Evolutionary conservation across 2,329 filamentous ascomycete genomes (phyloP), one percentile per base, ranked within the genome.

Genomic region (Aspergillus pseudoglaucus): DNA sequence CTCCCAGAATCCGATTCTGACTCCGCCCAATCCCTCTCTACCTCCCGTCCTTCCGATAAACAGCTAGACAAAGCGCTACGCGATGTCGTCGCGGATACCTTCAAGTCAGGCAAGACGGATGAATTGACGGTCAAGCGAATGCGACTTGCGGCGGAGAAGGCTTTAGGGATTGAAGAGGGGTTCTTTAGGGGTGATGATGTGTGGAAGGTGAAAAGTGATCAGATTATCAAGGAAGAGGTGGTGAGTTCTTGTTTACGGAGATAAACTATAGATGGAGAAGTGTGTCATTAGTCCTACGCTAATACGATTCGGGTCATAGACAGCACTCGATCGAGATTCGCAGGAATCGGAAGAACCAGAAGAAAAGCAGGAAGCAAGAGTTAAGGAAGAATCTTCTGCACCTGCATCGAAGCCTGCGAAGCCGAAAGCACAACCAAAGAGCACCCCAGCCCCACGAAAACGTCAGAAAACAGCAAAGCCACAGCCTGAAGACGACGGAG

Each of bases 51-150:
- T 14, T 65, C 70, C 4, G 63, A 71, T 42, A 49, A 59, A 20
- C 39, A 45, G 12, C 53, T 74, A n/a, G 69, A 71, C 49, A 59
- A 63, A 37, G 62, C 57, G 17, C 54, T 75, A 40, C 67, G 71
- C 38, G 61, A 69, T 46, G 59, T 63, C 12, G 69, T 73, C 27
- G 59, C 59, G 12, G 52, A 56, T n/a, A 59, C 70, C 42, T 69
- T 61, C 55, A 58, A 60, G 23, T 55, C 59, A 1, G 68, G 66
- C 6, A 69, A 77, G 17, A 61, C 65, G 27, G 74, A 80, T 5
- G 73, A 80, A 44, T 63, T 83, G 51, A 82, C 81, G 0, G 70
- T 83, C 45, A 82, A 80, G 53, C 71, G 71, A 47, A 75, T 82
- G 44, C 77, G 81, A 43, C 58, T 68, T 25, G 72, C 72, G 20